Base-by-base conservation (phyloP, 2,329 filamentous ascomycete genomes). In the Zalaria obscura region DNA sequence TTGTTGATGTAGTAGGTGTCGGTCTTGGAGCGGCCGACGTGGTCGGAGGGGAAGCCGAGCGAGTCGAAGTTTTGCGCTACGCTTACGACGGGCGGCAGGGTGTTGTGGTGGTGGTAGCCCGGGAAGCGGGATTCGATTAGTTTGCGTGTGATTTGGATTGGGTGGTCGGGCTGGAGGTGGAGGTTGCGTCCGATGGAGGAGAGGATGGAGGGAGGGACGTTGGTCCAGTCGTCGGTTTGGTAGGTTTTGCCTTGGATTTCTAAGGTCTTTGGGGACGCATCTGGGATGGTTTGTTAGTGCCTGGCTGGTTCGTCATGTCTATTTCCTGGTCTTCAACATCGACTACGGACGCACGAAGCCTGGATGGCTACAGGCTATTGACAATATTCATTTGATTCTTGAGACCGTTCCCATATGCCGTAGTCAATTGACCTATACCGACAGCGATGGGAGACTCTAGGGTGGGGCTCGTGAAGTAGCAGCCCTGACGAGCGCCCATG, bases 1-100 rank as follows among this genome's bases (percentile, higher is more conserved):
- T 79, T 69, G 64, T 94, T 94, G 55, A 98, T 65, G 62, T 98
- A 98, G 69, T 96, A 98, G 1, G 91, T 96, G 63, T 98, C 91
- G 9, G 84, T 89, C 50, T 76, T 77, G 49, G 76, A 83, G 39
- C 91, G 80, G 45, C 91, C 91, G 3, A 87, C 83, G 54, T 98
- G 91, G 58, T 95, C 83, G 5, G 70, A 55, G 0, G 88, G 82
- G 57, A 98, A 96, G 36, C 88, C 88, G 5, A 98, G 69, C n/a
- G 88, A 91, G 63, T 98, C 91, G 58, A 98, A 98, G 61, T 98
- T 98, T 57, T 95, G 83, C 7, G 70, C 64, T 2, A 85, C 83
- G 29, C 81, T 79, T 25, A 96, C 91, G 34, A 95, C 78, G 1
- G 91, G 89, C 50, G 81, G 78, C 54, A 88, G 76, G 41, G 76